phyloP scores from a whole-genome alignment of 2,329 filamentous ascomycete genomes.

The Cladosporium sp. region DNA sequence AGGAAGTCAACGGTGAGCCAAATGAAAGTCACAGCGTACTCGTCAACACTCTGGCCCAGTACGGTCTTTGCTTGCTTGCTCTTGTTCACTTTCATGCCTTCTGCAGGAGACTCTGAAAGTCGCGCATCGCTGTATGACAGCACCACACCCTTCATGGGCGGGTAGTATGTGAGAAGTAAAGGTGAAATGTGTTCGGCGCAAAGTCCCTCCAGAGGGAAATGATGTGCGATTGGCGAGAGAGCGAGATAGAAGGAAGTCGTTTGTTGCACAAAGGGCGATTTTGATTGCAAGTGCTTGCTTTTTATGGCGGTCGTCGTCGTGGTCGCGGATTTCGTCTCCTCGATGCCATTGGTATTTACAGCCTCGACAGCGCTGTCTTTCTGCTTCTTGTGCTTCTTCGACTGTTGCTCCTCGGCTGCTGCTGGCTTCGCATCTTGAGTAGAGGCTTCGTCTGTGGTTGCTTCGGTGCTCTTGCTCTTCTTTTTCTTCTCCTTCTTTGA shows the following conservation, averaged over 20 bases:
- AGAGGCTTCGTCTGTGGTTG: constrained; percentile 5
- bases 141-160: constrained; percentile 67
- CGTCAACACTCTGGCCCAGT: constrained; percentile 55
- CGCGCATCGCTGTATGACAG: constrained; percentile 67
- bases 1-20: constrained; percentile 87
- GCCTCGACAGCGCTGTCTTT: constrained; percentile 4
- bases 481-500: constrained; percentile 11
- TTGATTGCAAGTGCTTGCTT: constrained; percentile 4
- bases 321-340: not conserved
- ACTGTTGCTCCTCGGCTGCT: not conserved
- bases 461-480: constrained; percentile 4
- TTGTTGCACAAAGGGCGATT: constrained; percentile 71
- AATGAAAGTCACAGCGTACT: constrained; percentile 79
- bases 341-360: constrained; percentile 11
- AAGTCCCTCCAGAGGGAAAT: constrained; percentile 63
- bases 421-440: constrained; percentile 2
- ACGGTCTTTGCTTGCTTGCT: constrained; percentile 20
- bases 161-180: constrained; percentile 71
- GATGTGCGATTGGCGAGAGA: constrained; percentile 66
- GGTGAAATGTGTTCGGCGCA: constrained; percentile 71
- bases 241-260: constrained; percentile 77
- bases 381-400: constrained; percentile 14
- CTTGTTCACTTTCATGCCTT: constrained; percentile 4
- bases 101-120: constrained; percentile 47
- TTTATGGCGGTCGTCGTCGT: constrained; percentile 9